These are phyloP conservation scores for Termitomyces sp. DNA, from an alignment of 768 basidiomycete species.

Conservation along the genomic window DNA sequence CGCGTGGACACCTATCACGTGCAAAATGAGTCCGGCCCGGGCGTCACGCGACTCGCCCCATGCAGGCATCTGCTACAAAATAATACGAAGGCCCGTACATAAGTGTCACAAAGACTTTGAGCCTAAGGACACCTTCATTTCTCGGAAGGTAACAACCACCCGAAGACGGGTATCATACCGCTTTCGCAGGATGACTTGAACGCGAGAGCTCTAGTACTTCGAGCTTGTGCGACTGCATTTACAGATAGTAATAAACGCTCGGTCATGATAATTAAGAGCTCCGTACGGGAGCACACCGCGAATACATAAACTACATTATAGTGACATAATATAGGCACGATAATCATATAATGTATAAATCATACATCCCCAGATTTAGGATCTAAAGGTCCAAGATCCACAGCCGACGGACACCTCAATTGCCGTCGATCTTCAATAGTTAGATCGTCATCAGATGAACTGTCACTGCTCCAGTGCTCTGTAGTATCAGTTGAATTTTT, in stretches of 20 bases:
- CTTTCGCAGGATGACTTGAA: no score
- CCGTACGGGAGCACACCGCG: neutral
- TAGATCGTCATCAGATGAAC: constrained; percentile 50
- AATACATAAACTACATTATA: neutral
- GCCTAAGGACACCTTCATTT: neutral
- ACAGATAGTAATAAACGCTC: neutral
- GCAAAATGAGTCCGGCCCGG: no score
- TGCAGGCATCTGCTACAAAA: no score
- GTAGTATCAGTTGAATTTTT: constrained; percentile 26
- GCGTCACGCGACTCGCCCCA: no score
- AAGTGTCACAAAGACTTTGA: neutral
- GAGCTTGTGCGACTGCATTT: no score
- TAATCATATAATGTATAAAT: neutral
- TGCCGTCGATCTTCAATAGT: constrained; percentile 18
- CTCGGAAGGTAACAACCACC: neutral
- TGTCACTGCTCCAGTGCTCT: constrained; percentile 60
- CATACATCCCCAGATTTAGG: constrained; percentile 3
- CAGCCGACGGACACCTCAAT: constrained; percentile 11
- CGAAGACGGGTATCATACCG: no score
- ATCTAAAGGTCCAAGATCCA: constrained; percentile 4
- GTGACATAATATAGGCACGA: neutral
- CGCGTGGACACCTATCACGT: neutral
- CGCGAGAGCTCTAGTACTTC: no score
- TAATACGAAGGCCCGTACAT: neutral
- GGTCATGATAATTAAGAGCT: neutral